Evolutionary conservation across 2,329 filamentous ascomycete genomes (phyloP).

Genomic region (Rhinocladiella similis): DNA sequence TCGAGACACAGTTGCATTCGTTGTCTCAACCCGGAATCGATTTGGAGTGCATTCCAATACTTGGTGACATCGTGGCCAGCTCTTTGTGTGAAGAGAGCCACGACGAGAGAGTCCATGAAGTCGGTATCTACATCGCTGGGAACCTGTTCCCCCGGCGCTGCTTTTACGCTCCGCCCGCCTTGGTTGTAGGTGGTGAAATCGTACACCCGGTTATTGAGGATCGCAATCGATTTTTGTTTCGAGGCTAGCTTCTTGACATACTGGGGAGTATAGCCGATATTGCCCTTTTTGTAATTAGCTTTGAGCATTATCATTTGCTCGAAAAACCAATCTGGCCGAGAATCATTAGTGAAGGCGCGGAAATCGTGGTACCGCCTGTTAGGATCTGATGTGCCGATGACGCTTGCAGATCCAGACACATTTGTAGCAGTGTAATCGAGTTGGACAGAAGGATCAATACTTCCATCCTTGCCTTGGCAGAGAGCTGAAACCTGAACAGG

Average conservation of each 20-base stretch:
- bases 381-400: slow-evolving; percentile 66
- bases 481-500: slow-evolving; percentile 92
- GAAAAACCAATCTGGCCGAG: slow-evolving; percentile 85
- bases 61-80: slow-evolving; percentile 80
- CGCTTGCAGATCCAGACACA: slow-evolving; percentile 63
- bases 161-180: slow-evolving; percentile 68
- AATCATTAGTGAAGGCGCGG: slow-evolving; percentile 77
- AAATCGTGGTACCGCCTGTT: slow-evolving; percentile 92
- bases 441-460: slow-evolving; percentile 70
- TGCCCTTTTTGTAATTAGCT: slow-evolving; percentile 79
- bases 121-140: slow-evolving; percentile 59
- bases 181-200: slow-evolving; percentile 81
- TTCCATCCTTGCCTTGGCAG: slow-evolving; percentile 73
- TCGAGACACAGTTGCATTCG: slow-evolving; percentile 83
- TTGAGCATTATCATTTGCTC: slow-evolving; percentile 82
- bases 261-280: slow-evolving; percentile 75
- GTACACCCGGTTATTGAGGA: slow-evolving; percentile 78
- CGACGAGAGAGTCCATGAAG: slow-evolving; percentile 78
- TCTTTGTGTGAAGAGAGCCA: slow-evolving; percentile 73
- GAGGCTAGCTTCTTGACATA: slow-evolving; percentile 71
- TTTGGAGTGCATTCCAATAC: slow-evolving; percentile 71
- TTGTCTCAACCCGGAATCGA: slow-evolving; percentile 58
- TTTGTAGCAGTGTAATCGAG: slow-evolving; percentile 82
- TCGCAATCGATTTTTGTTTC: slow-evolving; percentile 69
- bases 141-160: slow-evolving; percentile 53